Conservation (phyloP, 352 stramenopile genomes). For the Globisporangium nagaii region DNA sequence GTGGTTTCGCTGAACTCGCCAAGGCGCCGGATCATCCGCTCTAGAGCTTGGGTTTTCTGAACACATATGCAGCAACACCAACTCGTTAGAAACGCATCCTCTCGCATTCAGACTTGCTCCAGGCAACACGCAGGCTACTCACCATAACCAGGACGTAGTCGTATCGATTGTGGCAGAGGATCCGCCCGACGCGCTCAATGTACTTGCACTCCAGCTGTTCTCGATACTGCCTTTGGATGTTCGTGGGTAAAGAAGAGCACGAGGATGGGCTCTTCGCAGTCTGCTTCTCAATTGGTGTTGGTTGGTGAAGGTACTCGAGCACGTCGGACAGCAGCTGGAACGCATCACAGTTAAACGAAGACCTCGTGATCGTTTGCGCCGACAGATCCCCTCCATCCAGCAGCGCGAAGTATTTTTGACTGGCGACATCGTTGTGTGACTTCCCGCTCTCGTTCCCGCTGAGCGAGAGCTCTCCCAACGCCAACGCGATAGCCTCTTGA, state of each 20-base stretch:
- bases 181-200: conserved; percentile 41
- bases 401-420: conserved; percentile 39
- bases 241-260: not conserved
- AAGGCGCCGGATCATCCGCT: conserved; percentile 29
- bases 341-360: conserved; percentile 43
- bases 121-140: conserved; percentile 11
- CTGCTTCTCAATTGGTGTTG: conserved; percentile 3
- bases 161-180: conserved; percentile 33
- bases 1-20: conserved; percentile 42
- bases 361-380: conserved; percentile 10
- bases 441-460: conserved; percentile 30
- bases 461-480: conserved; percentile 31
- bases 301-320: conserved; percentile 29
- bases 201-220: conserved; percentile 36
- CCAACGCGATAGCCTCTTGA: conserved; percentile 24
- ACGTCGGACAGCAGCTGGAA: conserved; percentile 43
- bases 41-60: conserved; percentile 38
- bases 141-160: conserved; percentile 56
- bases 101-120: not conserved
- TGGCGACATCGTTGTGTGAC: conserved; percentile 14
- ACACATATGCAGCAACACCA: not conserved
- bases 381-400: conserved; percentile 1
- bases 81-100: not conserved
- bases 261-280: not conserved
- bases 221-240: not conserved